Base-by-base conservation (phyloP, 2,329 filamentous ascomycete genomes). In the Boeremia exigua region DNA sequence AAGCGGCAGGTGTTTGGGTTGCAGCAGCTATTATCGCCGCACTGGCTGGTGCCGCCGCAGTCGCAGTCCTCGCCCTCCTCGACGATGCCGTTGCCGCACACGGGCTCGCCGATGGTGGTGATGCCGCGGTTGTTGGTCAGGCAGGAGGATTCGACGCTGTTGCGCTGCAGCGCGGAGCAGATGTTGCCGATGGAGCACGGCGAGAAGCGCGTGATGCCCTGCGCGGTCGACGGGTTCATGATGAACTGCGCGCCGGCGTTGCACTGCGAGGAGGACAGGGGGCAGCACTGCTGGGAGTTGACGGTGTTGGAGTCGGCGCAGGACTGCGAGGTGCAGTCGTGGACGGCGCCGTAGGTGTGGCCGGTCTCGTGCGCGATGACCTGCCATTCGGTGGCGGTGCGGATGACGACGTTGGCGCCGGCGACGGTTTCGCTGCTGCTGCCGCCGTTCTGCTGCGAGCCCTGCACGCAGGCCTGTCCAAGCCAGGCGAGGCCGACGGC, bases 11-110 rank as follows among this genome's bases (percentile, higher is more conserved):
- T 98, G 3, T 77, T 84, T 1, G 92, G 78, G 66, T 99, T 83
- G 77, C 95, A 99, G 81, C 95, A 99, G 12, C 75, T 70, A 77
- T 98, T 95, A 68, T 82, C 77, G 23, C 81, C 85, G 73, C 95
- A 99, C 34, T 85, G 85, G 12, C 80, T 76, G 12, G 81, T 78
- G 50, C 94, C 94, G 59, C 95, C 95, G 69, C 95, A 99, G 76
- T 99, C 95, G 77, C 95, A 99, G 48, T 99, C 90, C 77, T 99
- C 95, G 60, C 92, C 95, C 15, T 84, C 81, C 77, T 98, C 95
- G 46, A 99, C 95, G 62, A 99, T 98, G 49, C 95, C 95, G 76
- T 99, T 99, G 54, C 95, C 95, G 76, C 95, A 99, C 71, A 93
- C 88, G 65, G 88, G 89, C 50, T 89, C 91, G 0, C 87, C 89